Evolutionary conservation across 257 asterid genomes (phyloP).

Genomic region (Nicotiana paniculata): DNA sequence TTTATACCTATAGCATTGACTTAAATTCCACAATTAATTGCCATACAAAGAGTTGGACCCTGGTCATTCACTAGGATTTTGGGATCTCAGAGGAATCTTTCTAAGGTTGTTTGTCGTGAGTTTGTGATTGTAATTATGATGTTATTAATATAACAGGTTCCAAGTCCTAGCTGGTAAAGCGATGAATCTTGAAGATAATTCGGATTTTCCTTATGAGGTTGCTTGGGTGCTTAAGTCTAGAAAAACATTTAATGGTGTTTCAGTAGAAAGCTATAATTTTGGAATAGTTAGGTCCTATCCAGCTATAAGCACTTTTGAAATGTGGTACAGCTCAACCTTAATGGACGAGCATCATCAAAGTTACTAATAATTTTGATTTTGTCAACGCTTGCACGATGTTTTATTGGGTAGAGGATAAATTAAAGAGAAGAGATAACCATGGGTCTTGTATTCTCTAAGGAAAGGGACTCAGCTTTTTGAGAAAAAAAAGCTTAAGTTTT

Average conservation of each 20-base stretch:
- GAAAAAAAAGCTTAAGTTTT: too few relatives aligned
- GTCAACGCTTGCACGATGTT: neutral
- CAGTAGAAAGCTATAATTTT: neutral
- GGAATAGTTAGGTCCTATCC: neutral
- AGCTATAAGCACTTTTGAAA: neutral
- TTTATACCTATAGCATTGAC: neutral
- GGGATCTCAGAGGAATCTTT: neutral
- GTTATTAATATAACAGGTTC: neutral
- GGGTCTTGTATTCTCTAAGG: neutral
- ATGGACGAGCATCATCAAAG: neutral
- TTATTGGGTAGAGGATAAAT: neutral
- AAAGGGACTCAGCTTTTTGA: neutral
- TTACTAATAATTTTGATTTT: neutral
- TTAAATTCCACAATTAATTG: neutral
- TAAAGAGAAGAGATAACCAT: neutral
- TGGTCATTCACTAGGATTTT: neutral
- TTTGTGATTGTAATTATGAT: neutral
- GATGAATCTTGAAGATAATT: neutral
- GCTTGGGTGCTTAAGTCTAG: neutral
- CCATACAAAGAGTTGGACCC: neutral
- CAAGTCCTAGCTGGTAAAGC: neutral
- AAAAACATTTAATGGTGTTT: neutral
- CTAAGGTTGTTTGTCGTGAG: neutral
- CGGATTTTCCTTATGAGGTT: neutral
- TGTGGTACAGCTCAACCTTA: neutral